Base-by-base conservation (phyloP, 2,329 filamentous ascomycete genomes). In the Aspergillus chevalieri region DNA sequence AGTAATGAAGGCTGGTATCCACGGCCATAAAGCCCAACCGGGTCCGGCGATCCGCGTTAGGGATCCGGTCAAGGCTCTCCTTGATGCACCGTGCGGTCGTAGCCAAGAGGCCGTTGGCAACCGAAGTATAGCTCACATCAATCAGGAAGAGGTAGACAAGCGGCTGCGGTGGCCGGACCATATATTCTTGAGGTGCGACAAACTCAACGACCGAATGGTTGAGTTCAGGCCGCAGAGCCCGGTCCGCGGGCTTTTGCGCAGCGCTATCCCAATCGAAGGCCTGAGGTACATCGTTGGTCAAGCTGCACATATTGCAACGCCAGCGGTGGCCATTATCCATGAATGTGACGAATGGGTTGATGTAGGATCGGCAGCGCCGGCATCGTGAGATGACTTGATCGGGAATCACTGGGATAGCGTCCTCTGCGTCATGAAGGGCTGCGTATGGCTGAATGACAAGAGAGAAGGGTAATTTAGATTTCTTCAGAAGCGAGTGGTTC, bases 301-400 rank as follows among this genome's bases (percentile, higher is more conserved):
- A 78, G 71, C 95, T 97, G 72, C 93, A 98, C 91, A 98, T 96
- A 74, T 98, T 98, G 76, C 93, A 98, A 65, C 92, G 86, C 93
- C 93, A 98, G 65, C 93, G 83, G 73, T 98, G 93, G 43, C 93
- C 93, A 65, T 97, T 89, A 63, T 98, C 93, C 53, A 98, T 76
- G 74, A 98, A 98, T 43, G 89, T 89, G 52, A 95, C 93, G 61
- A 92, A 98, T 10, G 93, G 91, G 69, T 97, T 97, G 77, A 97
- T 97, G 70, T 97, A 97, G 49, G 92, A 93, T 60, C 93, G 81
- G 74, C 93, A 98, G 72, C 93, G 85, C 70, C 93, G 83, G 77
- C 93, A 98, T 64, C 93, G 85, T 50, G 92, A 94, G 67, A 98
- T 98, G 57, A 97, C 88, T 73, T 97, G 93, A 68, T 98, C 93